These are phyloP conservation scores for Plasmodium vinckei DNA, from an alignment of 169 alveolate species.

Conservation along the genomic window DNA sequence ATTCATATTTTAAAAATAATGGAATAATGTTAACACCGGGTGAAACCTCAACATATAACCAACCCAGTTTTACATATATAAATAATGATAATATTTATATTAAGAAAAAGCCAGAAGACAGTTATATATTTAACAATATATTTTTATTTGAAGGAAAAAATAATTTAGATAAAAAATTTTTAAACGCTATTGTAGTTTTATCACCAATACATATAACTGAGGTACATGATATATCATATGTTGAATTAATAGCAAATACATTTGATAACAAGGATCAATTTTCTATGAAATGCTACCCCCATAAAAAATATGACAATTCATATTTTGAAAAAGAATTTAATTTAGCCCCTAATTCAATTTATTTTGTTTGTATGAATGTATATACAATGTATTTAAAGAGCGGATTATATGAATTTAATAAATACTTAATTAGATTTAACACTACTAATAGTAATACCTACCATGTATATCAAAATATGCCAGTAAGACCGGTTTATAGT, in stretches of 20 bases:
- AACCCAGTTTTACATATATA: slow-evolving; percentile 55
- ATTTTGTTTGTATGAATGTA: slow-evolving; percentile 51
- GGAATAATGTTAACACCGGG: slow-evolving; percentile 17
- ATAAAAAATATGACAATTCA: slow-evolving; percentile 20
- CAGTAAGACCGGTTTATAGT: slow-evolving; percentile 46
- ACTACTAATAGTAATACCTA: neutral
- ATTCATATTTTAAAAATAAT: neutral
- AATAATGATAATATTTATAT: slow-evolving; percentile 14
- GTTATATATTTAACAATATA: slow-evolving; percentile 37
- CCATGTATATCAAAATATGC: slow-evolving; percentile 31
- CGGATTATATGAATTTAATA: slow-evolving; percentile 64
- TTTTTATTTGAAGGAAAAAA: slow-evolving; percentile 41
- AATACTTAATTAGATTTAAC: slow-evolving; percentile 19
- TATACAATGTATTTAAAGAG: neutral
- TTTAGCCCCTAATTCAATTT: slow-evolving; percentile 17
- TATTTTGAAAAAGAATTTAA: slow-evolving; percentile 12
- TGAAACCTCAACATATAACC: slow-evolving; percentile 10
- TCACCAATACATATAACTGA: slow-evolving; percentile 14
- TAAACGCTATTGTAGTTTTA: slow-evolving; percentile 50
- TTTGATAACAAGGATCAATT: slow-evolving; percentile 28
- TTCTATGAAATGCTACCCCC: slow-evolving; percentile 37
- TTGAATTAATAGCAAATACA: slow-evolving; percentile 43
- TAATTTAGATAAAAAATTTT: neutral
- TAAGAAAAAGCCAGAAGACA: slow-evolving; percentile 25
- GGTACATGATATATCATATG: slow-evolving; percentile 6